Evolutionary conservation across 2,329 filamentous ascomycete species (phyloP).

Genomic region (Mollisiaceae sp.): DNA sequence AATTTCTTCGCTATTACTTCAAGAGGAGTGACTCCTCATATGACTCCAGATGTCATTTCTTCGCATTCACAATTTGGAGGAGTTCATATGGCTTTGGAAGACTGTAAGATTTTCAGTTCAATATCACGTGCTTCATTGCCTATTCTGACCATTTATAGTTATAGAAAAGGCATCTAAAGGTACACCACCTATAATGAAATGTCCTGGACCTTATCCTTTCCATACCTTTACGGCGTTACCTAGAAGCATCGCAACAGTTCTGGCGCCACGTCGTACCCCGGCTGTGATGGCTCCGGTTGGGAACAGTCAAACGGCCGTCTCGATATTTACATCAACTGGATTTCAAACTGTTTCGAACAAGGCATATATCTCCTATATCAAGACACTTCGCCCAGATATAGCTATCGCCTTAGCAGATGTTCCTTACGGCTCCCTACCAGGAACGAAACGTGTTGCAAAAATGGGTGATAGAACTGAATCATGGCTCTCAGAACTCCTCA

Average conservation of each 20-base stretch:
- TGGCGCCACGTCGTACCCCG: conserved; percentile 79
- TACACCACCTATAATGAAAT: conserved; percentile 56
- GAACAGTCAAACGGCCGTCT: conserved; percentile 73
- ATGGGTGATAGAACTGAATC: conserved; percentile 87
- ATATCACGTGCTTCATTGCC: conserved; percentile 22
- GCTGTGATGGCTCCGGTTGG: conserved; percentile 73
- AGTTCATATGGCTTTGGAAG: conserved; percentile 84
- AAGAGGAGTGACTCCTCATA: conserved; percentile 82
- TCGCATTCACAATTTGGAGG: conserved; percentile 69
- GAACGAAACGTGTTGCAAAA: conserved; percentile 75
- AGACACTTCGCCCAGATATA: conserved; percentile 77
- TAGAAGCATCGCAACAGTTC: conserved; percentile 66
- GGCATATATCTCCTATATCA: conserved; percentile 70
- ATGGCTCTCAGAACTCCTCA: conserved; percentile 76
- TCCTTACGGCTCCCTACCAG: conserved; percentile 58
- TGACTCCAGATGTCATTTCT: conserved; percentile 81
- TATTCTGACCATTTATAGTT: conserved; percentile 48
- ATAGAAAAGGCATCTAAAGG: conserved; percentile 54
- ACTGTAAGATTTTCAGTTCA: conserved; percentile 69
- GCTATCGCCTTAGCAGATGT: conserved; percentile 80
- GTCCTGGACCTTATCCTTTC: conserved; percentile 54
- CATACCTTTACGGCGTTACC: conserved; percentile 79
- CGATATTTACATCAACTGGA: conserved; percentile 85
- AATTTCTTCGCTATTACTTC: conserved; percentile 82
- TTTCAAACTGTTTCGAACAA: conserved; percentile 73